Base-by-base conservation (phyloP, 352 stramenopile species). In the Globisporangium uncinulatum region DNA sequence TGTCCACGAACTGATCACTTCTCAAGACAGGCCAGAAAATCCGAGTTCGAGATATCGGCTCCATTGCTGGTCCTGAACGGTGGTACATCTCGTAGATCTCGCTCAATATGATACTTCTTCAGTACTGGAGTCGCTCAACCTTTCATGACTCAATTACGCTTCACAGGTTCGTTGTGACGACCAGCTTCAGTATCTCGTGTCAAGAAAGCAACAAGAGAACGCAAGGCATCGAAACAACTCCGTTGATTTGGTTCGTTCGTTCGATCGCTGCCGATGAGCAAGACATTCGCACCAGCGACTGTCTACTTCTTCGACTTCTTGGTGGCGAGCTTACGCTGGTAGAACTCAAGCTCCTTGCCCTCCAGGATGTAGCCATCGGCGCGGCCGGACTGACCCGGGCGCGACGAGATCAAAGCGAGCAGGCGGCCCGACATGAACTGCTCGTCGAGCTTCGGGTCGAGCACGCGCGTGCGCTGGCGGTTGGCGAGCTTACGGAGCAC, bases 341-440 rank as follows among this genome's bases (percentile, higher is more conserved):
- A 99, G 82, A 99, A 99, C 57, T 98, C 95, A 32, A 99, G 89
- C 79, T 99, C 97, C 75, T 98, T 97, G 76, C 97, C 97, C 73
- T 99, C 97, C 59, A 99, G 73, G 65, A 99, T 96, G 82, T 99
- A 99, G 66, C 97, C 97, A 70, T 99, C 97, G 61, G 87, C 94
- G 58, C 97, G 94, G 73, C 97, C 97, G 51, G 85, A 98, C 88
- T 99, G 97, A 70, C 97, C 97, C 44, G 97, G 97, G 70, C 97
- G 93, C 46, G 93, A 99, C 61, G 96, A 96, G 66, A 99, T 98
- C 68, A 94, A 96, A 49, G 97, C 97, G 42, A 98, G 74, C 39
- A 99, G 78, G 83, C 97, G 97, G 68, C 97, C 97, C 62, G 86
- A 96, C 20, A 71, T 73, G 71, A 99, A 98, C 78, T 99, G 97